Percentiles rank a stretch among this genome's conserved stretches.
Conservation (phyloP, 2,329 filamentous ascomycete genomes). For the Chalara sp. region DNA sequence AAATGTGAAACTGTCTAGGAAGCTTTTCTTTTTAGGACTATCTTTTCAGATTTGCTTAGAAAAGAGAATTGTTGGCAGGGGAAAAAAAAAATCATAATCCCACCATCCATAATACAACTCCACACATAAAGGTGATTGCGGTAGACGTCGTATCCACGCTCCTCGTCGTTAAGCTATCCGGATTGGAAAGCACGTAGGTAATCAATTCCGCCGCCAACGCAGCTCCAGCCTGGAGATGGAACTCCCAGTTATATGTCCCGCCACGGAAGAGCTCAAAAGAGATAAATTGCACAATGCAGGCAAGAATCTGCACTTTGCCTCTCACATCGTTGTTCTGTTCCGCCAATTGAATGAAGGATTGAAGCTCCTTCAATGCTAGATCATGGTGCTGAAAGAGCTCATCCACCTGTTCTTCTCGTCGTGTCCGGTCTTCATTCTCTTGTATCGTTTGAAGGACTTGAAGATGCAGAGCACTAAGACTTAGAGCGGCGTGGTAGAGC, state of each 20-base stretch:
- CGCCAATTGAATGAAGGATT: background rate
- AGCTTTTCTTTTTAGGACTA: background rate
- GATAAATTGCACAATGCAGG: background rate
- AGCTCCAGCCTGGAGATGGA: background rate
- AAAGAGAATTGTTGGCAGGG: background rate
- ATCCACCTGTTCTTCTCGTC: background rate
- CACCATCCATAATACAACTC: background rate
- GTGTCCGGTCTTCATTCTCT: background rate
- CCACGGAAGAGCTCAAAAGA: background rate
- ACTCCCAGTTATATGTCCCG: background rate
- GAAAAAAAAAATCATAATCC: no score
- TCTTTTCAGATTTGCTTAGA: background rate
- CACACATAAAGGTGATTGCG: background rate
- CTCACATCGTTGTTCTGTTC: background rate
- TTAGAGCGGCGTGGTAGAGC: conserved; percentile 47
- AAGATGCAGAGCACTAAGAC: conserved; percentile 49
- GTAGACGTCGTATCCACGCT: background rate
- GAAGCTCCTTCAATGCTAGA: background rate
- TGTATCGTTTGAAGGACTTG: conserved; percentile 33
- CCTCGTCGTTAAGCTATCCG: background rate
- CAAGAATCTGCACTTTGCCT: background rate
- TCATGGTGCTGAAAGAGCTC: background rate
- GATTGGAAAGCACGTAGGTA: background rate
- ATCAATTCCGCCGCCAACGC: background rate
- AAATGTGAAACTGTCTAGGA: no score